phyloP scores from a whole-genome alignment of 2,329 filamentous ascomycete genomes.

The Arthrobotrys conoides region DNA sequence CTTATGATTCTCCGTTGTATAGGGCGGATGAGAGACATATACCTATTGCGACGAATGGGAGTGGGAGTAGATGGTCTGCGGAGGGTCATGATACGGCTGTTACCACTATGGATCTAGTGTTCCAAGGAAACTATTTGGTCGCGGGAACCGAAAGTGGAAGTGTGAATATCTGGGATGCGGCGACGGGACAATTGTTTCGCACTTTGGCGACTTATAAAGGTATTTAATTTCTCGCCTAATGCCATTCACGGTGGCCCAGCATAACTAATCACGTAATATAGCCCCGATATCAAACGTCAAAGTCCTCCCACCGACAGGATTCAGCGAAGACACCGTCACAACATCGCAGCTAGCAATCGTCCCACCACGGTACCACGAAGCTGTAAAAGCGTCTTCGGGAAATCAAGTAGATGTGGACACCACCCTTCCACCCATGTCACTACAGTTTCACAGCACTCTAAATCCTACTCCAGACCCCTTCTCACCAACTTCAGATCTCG shows the following conservation, averaged over 20 bases:
- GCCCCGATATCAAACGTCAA: conserved; percentile 62
- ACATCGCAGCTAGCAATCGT: conserved; percentile 57
- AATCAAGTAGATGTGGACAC: conserved; percentile 57
- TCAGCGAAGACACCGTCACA: conserved; percentile 26
- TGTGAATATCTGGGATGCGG: conserved; percentile 64
- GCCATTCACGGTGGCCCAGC: neutral
- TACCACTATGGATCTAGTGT: conserved; percentile 62
- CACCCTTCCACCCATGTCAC: conserved; percentile 41
- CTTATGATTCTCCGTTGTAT: conserved; percentile 47
- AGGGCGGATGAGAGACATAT: conserved; percentile 50
- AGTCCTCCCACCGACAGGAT: conserved; percentile 63
- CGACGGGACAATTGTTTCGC: conserved; percentile 63
- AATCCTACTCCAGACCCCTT: conserved; percentile 52
- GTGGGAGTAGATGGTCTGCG: conserved; percentile 60
- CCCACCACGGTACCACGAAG: conserved; percentile 63
- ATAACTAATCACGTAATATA: neutral
- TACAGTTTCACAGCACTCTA: conserved; percentile 52
- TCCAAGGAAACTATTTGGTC: conserved; percentile 63
- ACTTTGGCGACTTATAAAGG: conserved; percentile 62
- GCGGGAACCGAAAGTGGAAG: conserved; percentile 63
- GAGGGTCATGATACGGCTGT: conserved; percentile 61
- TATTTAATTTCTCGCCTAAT: conserved; percentile 19
- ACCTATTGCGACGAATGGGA: conserved; percentile 32
- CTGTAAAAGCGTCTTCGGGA: conserved; percentile 61
- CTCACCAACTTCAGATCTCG: conserved; percentile 60